Base-by-base conservation (phyloP, 2,329 filamentous ascomycete species). In the Byssoonygena ceratinophila region DNA sequence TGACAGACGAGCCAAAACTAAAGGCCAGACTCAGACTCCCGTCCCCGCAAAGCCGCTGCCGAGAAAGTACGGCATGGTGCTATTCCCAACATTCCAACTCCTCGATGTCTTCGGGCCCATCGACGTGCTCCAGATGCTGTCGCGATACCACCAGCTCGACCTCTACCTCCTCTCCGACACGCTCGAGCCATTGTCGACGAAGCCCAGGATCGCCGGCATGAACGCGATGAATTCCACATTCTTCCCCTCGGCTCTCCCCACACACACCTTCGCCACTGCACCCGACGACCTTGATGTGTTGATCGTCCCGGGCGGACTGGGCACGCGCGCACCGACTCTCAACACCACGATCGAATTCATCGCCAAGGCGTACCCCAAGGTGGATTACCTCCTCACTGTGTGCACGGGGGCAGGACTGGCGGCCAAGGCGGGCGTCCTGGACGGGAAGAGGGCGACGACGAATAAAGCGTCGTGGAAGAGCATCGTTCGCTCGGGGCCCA, bases 401-500 rank as follows among this genome's bases (percentile, higher is more conserved):
- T 87, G 84, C 64, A 86, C 81, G 1, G 83, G 83, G 0, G 73
- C 78, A 5, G 74, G 75, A 1, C 65, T 84, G 3, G 72, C 78
- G 0, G 82, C 82, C 0, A 68, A 71, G 45, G 70, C 81, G 0
- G 82, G 83, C 0, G 64, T 84, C 2, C 63, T 87, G 25, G 74
- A 85, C 55, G 78, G 79, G 0, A 70, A 68, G 55, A 67, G 72
- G 14, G 84, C 81, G 2, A 87, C 84, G 2, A 83, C 79, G 16
- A 87, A 86, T 62, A 87, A 86, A 65, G 65, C 64, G 11, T 72
- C 74, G 0, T 85, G 77, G 72, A 64, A 66, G 7, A 65, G 65
- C 57, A 75, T 78, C 6, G 75, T 68, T 1, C 62, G 68, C 0
- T 66, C 73, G 51, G 73, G 77, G 0, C 71, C 74, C 0, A 67